These are phyloP conservation scores for Debaryomyces fabryi DNA, from an alignment of 1,139 yeast genomes.

Conservation along the genomic window DNA sequence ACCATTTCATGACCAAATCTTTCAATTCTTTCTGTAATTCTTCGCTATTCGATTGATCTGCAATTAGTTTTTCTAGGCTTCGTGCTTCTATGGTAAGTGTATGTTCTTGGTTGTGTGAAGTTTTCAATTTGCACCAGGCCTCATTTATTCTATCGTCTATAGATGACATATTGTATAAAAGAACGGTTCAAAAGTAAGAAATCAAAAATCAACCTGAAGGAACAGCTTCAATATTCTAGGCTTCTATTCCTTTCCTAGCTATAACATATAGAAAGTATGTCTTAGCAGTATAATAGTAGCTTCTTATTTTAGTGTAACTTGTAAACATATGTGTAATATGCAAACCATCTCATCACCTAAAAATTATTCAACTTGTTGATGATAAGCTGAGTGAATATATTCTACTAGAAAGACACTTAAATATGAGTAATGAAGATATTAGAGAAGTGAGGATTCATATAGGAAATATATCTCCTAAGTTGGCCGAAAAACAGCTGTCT, in stretches of 20 bases:
- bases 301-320: background rate
- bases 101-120: slow-evolving; percentile 9
- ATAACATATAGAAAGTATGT: background rate
- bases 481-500: slow-evolving; percentile 46
- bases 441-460: slow-evolving; percentile 55
- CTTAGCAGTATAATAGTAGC: background rate
- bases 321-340: background rate
- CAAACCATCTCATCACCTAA: slow-evolving; percentile 8
- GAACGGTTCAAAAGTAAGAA: background rate
- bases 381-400: background rate
- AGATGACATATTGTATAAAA: slow-evolving; percentile 1
- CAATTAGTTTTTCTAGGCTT: slow-evolving; percentile 18
- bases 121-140: slow-evolving; percentile 12
- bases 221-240: background rate
- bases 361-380: slow-evolving; percentile 2
- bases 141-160: slow-evolving; percentile 9
- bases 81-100: slow-evolving; percentile 13
- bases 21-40: slow-evolving; percentile 28
- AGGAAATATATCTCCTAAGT: slow-evolving; percentile 62
- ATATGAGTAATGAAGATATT: slow-evolving; percentile 10
- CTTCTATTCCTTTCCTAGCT: background rate
- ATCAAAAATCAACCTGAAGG: background rate
- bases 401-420: background rate
- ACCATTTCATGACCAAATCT: slow-evolving; percentile 30
- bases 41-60: slow-evolving; percentile 15